Percentiles rank a stretch among this genome's conserved stretches.
Evolutionary conservation across 768 basidiomycete genomes (phyloP).

Genomic region (Mrakia hoshinonis): DNA sequence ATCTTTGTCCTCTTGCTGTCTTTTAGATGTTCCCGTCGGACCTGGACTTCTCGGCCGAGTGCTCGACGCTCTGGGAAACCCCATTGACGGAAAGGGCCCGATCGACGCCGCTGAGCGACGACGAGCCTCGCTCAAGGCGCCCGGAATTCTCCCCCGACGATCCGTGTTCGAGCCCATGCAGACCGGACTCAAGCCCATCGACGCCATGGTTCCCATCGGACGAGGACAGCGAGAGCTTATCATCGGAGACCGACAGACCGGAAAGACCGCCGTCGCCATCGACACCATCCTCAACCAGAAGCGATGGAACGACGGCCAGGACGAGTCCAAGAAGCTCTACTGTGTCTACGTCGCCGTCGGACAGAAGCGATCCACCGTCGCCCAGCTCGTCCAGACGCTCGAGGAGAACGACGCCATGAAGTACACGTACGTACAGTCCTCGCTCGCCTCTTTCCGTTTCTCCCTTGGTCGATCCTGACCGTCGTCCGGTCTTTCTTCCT

Average conservation of each 20-base stretch:
- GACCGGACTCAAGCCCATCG: slow-evolving; percentile 99
- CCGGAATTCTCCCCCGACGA: slow-evolving; percentile 96
- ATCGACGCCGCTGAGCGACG: slow-evolving; percentile 88
- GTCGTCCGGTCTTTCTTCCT: neutral
- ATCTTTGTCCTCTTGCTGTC: neutral
- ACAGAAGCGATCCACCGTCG: slow-evolving; percentile 98
- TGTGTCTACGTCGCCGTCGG: slow-evolving; percentile 99
- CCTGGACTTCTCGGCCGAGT: slow-evolving; percentile 96
- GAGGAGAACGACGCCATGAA: slow-evolving; percentile 99
- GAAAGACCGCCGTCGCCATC: slow-evolving; percentile 98
- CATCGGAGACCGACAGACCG: slow-evolving; percentile 99
- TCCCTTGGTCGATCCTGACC: neutral
- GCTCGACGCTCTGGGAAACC: slow-evolving; percentile 98
- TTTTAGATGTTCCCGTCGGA: slow-evolving; percentile 78
- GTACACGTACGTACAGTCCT: slow-evolving; percentile 55
- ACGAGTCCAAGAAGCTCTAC: slow-evolving; percentile 96
- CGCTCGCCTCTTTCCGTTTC: neutral
- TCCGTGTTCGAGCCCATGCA: slow-evolving; percentile 99
- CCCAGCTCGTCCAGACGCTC: slow-evolving; percentile 97
- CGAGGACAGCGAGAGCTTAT: slow-evolving; percentile 99
- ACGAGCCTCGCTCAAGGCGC: slow-evolving; percentile 96
- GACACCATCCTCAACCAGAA: slow-evolving; percentile 99
- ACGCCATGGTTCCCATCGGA: slow-evolving; percentile 99
- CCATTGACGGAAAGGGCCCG: slow-evolving; percentile 98
- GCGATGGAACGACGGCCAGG: slow-evolving; percentile 96